Conservation (phyloP, 1,284 basidiomycete species). For the Trametes versicolor region DNA sequence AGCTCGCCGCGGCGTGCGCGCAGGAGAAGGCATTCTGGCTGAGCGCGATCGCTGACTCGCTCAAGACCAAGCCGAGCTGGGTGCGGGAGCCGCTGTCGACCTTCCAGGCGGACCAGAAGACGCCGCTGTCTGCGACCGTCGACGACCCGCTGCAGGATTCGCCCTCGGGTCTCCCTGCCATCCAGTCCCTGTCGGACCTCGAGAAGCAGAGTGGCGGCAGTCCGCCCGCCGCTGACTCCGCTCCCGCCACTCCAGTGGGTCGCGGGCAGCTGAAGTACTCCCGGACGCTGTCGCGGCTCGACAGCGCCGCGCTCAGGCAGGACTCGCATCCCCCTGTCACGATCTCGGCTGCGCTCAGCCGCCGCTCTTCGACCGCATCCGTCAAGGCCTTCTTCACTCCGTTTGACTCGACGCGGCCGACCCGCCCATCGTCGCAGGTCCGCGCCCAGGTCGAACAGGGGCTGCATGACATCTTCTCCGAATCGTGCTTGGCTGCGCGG, state of each 20-base stretch:
- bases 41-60: constrained; percentile 62
- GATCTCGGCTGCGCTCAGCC: constrained; percentile 49
- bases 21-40: constrained; percentile 89
- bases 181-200: constrained; percentile 69
- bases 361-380: constrained; percentile 66
- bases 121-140: constrained; percentile 23
- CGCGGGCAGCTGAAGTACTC: constrained; percentile 31
- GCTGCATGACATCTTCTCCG: constrained; percentile 75
- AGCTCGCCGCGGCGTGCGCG: constrained; percentile 84
- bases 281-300: constrained; percentile 39
- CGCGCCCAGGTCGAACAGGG: constrained; percentile 75
- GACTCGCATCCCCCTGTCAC: constrained; percentile 34
- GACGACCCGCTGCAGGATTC: constrained; percentile 32
- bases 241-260: constrained; percentile 5
- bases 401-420: constrained; percentile 63
- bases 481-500: constrained; percentile 67
- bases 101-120: constrained; percentile 50
- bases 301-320: constrained; percentile 35
- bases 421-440: constrained; percentile 73
- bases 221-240: neutral
- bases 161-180: constrained; percentile 55
- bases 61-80: constrained; percentile 56
- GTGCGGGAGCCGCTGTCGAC: constrained; percentile 68
- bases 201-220: constrained; percentile 42
- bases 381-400: constrained; percentile 65